A percentile compares a stretch with the other conserved stretches of the same genome.
Conservation (phyloP, 306 rosid genomes). For the Arachis stenosperma region DNA sequence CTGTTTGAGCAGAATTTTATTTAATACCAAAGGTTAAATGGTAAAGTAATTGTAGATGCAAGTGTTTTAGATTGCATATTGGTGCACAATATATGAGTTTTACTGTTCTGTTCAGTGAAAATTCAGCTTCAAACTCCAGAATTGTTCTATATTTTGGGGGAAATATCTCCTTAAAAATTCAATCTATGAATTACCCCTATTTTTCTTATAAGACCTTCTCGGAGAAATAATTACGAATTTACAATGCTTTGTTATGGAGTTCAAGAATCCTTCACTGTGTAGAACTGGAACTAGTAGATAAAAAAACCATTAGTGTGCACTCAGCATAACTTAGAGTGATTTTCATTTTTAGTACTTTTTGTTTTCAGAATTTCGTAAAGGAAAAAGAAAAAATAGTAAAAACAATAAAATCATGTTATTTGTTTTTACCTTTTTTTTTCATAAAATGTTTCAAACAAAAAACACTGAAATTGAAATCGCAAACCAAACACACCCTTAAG, state of each 20-base stretch:
- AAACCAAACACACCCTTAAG: too few species aligned
- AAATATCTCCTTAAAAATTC: not conserved
- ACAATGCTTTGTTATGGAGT: not conserved
- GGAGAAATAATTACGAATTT: not conserved
- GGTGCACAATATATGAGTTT: not conserved
- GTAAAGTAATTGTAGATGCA: not conserved
- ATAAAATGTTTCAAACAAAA: too few species aligned
- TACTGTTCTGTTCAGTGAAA: slow-evolving; percentile 4
- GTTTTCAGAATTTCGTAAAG: too few species aligned
- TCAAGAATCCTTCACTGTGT: not conserved
- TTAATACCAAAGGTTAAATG: too few species aligned
- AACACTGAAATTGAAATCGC: too few species aligned
- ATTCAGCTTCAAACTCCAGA: slow-evolving; percentile 10
- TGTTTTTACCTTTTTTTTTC: too few species aligned
- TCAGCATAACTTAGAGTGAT: too few species aligned
- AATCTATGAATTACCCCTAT: not conserved
- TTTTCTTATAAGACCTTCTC: not conserved
- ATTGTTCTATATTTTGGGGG: not conserved
- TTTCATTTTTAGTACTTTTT: too few species aligned
- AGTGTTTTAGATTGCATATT: not conserved
- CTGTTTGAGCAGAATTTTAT: too few species aligned
- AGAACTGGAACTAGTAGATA: not conserved
- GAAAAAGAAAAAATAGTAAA: too few species aligned
- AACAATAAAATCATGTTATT: too few species aligned
- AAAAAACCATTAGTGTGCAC: too few species aligned